phyloP scores from a whole-genome alignment of 2,329 filamentous ascomycete species.

The Phialocephala subalpina region DNA sequence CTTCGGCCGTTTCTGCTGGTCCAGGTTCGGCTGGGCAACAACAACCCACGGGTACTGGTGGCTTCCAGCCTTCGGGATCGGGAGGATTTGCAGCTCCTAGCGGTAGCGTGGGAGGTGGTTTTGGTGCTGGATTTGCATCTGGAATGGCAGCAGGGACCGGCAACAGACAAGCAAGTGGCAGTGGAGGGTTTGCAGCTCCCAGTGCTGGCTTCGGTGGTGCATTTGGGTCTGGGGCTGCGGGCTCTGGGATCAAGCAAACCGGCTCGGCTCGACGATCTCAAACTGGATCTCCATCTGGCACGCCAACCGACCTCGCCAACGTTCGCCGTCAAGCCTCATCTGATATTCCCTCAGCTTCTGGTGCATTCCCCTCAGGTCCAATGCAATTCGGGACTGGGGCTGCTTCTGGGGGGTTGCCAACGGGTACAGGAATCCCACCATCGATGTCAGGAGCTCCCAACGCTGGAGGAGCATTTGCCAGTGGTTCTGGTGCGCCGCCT shows the following conservation, averaged over 20 bases:
- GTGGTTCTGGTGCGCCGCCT: not conserved
- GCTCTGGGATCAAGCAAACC: not conserved
- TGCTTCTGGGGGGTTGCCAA: not conserved
- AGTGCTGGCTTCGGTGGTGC: not conserved
- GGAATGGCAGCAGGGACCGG: not conserved
- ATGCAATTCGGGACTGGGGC: not conserved
- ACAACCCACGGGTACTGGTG: not conserved
- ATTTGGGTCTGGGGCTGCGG: not conserved
- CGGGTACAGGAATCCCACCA: not conserved
- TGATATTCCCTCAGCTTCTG: not conserved
- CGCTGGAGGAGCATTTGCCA: not conserved
- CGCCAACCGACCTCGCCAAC: not conserved
- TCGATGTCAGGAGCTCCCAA: not conserved
- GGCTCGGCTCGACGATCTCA: not conserved
- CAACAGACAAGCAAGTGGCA: no score
- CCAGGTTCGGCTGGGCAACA: not conserved
- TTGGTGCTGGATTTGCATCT: not conserved
- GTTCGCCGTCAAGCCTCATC: not conserved
- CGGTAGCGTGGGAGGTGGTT: not conserved
- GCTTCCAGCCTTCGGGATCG: not conserved
- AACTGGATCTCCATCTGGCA: not conserved
- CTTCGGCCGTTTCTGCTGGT: slow-evolving; percentile 3
- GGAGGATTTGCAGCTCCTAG: not conserved
- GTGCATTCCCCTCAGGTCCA: not conserved
- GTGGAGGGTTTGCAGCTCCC: not conserved